Evolutionary conservation across 148 eudicot species (phyloP), one percentile per base, ranked within the genome.

Genomic region (Silene latifolia): DNA sequence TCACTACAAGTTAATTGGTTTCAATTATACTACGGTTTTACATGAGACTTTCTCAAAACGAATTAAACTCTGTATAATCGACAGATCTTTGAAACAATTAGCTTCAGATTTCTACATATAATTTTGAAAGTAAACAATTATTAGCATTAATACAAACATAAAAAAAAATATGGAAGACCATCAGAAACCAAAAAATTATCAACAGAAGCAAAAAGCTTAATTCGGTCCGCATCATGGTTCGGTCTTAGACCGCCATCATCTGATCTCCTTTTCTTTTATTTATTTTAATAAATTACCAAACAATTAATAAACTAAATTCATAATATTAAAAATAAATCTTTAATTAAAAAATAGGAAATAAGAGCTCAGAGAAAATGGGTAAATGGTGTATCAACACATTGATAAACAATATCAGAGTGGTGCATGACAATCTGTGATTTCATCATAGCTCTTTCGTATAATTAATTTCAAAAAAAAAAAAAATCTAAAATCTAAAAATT

Each of bases 221-320:
- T 67, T 67, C 72, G 72, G 78, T 76, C 78, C 78, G 78, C 78
- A 76, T 67, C 78, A 76, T 76, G 78, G 78, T 76, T 56, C 65
- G 56, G 68, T 67, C 78, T 32, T 54, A 5, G 78, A 76, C n/a
- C 75, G 54, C 73, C 72, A 76, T 76, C 78, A 76, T 76, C 46
- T 76, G 78, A 20, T 69, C 42, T 67, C 20, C 23, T 21, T 56
- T 15, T 67, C 20, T 15, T 21, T 54, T 14, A 10, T 48, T 53
- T 18, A 15, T 8, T 17, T 56, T 32, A 3, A 17, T 25, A 44
- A 20, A n/a, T 58, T 5, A 27, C 8, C 9, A 7, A 29, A 14
- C 2, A 20, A 20, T 11, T 20, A 5, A 71, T 7, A 39, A 39
- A 39, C 8, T 5, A 60, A 73, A 27, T 7, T 17, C 12, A 69